These are phyloP conservation scores for Sisymbrium irio DNA, from an alignment of 345 rosid species.

Conservation along the genomic window DNA sequence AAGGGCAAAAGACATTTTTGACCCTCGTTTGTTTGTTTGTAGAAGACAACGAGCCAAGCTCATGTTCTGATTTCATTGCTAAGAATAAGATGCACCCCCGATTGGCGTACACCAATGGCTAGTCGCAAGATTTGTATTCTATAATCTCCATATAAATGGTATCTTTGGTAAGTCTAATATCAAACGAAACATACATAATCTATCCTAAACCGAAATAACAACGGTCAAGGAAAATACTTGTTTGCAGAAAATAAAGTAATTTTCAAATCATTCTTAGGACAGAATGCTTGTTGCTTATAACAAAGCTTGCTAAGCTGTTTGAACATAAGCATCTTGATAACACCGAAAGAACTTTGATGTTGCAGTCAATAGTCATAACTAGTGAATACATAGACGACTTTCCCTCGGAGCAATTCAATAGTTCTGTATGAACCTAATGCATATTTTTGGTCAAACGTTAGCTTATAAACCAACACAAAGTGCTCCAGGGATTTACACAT, in stretches of 20 bases:
- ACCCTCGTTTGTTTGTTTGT: neutral
- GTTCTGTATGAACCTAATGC: neutral
- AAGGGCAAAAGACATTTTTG: neutral
- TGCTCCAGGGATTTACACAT: slow-evolving; percentile 14
- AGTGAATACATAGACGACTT: neutral
- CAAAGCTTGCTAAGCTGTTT: slow-evolving; percentile 14
- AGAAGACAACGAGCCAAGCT: neutral
- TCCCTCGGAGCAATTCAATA: slow-evolving; percentile 2
- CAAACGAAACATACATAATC: neutral
- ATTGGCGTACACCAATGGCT: neutral
- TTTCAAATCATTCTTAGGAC: neutral
- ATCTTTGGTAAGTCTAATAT: too few species aligned
- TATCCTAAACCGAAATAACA: neutral
- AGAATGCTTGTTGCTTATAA: slow-evolving; percentile 5
- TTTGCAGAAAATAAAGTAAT: slow-evolving; percentile 16
- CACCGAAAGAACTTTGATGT: neutral
- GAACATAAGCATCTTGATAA: neutral
- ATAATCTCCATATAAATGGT: neutral
- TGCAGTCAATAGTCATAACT: neutral
- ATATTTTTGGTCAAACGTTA: slow-evolving; percentile 2
- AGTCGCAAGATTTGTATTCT: neutral
- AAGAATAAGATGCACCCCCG: neutral
- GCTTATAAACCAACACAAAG: neutral
- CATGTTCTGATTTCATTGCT: neutral
- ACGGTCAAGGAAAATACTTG: neutral